A percentile compares a stretch with the other conserved stretches of the same genome.
These are phyloP conservation scores for Yarrowia keelungensis DNA, from an alignment of 805 yeast genomes.

Conservation along the genomic window DNA sequence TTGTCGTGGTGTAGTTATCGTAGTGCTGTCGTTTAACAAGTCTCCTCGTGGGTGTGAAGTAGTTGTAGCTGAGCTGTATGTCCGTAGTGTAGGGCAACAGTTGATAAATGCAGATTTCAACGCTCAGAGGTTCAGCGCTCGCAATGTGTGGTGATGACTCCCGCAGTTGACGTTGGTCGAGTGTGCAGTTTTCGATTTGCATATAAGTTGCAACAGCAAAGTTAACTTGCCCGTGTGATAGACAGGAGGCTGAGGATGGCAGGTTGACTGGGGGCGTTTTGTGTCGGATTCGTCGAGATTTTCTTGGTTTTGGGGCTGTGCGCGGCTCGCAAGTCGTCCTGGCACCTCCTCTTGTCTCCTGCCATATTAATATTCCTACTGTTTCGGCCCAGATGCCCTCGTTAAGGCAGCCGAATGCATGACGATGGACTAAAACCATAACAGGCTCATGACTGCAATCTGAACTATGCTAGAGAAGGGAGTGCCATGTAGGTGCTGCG, in stretches of 20 bases:
- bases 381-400: slow-evolving; percentile 19
- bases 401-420: slow-evolving; percentile 32
- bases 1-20: background rate
- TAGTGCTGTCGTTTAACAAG: background rate
- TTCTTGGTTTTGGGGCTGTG: too few species aligned
- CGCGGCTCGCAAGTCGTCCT: too few species aligned
- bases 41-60: background rate
- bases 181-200: slow-evolving; percentile 38
- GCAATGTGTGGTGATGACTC: slow-evolving; percentile 25
- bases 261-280: background rate
- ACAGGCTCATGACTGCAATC: slow-evolving; percentile 13
- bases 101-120: too few species aligned
- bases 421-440: slow-evolving; percentile 25
- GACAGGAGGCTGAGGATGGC: slow-evolving; percentile 29
- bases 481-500: too few species aligned
- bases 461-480: background rate
- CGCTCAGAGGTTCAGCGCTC: background rate
- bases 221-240: slow-evolving; percentile 27
- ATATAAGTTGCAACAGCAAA: slow-evolving; percentile 34
- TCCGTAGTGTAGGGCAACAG: background rate
- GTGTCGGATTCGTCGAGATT: too few species aligned
- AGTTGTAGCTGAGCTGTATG: background rate
- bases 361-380: slow-evolving; percentile 7
- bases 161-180: slow-evolving; percentile 31
- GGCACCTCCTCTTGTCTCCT: too few species aligned